Percentiles rank a stretch among this genome's conserved stretches.
These are phyloP conservation scores for Blumeriella jaapii DNA, from an alignment of 2,329 filamentous ascomycete species.

Conservation along the genomic window DNA sequence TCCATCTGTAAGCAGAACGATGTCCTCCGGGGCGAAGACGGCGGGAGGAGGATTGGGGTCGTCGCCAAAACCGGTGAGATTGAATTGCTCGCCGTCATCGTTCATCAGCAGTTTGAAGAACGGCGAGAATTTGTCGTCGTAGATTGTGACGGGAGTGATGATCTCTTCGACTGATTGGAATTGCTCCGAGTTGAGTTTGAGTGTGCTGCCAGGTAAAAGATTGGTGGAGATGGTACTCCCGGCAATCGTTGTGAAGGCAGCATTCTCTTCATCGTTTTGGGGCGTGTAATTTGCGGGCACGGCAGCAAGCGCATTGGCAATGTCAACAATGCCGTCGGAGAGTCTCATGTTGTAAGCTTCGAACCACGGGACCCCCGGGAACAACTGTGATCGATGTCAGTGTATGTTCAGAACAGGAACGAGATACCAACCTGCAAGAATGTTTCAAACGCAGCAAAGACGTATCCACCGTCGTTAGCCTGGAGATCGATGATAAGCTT, in stretches of 20 bases:
- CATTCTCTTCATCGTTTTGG: neutral
- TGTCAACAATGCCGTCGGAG: conserved; percentile 1
- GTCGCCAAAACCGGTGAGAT: neutral
- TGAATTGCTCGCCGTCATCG: neutral
- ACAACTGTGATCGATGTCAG: neutral
- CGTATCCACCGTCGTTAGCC: conserved; percentile 6
- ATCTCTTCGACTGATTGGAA: neutral
- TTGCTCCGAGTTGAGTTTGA: neutral
- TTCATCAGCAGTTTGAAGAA: neutral
- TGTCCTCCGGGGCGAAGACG: conserved; percentile 6
- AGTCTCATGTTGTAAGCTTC: conserved; percentile 1
- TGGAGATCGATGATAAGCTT: conserved; percentile 8
- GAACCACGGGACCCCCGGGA: neutral
- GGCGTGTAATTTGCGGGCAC: neutral
- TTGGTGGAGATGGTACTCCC: neutral
- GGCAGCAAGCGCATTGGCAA: neutral
- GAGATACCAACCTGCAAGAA: conserved; percentile 2
- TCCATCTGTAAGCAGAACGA: conserved; percentile 6
- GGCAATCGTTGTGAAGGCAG: neutral
- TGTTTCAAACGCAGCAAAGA: conserved; percentile 4
- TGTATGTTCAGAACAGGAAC: neutral
- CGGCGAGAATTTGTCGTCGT: neutral
- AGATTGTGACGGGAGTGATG: neutral
- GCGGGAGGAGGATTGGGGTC: conserved; percentile 2
- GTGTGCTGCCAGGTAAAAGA: neutral